These are phyloP conservation scores for Podaxis sp. DNA, from an alignment of 768 basidiomycete genomes.

Conservation along the genomic window DNA sequence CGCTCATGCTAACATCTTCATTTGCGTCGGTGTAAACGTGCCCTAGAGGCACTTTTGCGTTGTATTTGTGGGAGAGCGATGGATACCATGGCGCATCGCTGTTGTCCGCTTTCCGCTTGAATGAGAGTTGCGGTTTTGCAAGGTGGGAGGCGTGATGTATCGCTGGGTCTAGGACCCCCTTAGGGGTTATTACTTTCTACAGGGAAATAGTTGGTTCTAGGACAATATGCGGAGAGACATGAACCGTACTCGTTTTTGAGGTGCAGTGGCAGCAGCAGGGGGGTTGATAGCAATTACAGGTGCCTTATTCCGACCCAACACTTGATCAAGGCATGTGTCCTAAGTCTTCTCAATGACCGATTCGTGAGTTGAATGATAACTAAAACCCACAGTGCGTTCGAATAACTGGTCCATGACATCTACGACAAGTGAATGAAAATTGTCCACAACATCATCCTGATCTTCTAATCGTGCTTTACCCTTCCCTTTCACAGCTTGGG, in stretches of 20 bases:
- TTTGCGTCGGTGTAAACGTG: constrained; percentile 43
- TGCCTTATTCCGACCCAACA: constrained; percentile 68
- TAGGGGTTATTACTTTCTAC: constrained; percentile 32
- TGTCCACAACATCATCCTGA: constrained; percentile 84
- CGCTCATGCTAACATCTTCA: constrained; percentile 21
- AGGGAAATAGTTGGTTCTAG: background rate
- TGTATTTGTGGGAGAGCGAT: constrained; percentile 71
- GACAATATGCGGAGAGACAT: background rate
- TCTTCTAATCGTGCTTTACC: constrained; percentile 56
- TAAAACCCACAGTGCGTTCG: constrained; percentile 69
- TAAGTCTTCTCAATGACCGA: constrained; percentile 26
- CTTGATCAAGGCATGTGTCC: constrained; percentile 83
- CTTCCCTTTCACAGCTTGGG: constrained; percentile 39
- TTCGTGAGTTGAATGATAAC: background rate
- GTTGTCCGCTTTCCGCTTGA: constrained; percentile 59
- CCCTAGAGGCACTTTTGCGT: constrained; percentile 82
- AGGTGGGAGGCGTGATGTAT: constrained; percentile 76
- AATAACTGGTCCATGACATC: constrained; percentile 83
- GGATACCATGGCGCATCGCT: constrained; percentile 66
- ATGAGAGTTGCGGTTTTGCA: constrained; percentile 79
- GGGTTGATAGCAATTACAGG: constrained; percentile 63
- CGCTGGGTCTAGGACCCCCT: constrained; percentile 53
- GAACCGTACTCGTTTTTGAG: constrained; percentile 30
- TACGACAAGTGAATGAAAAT: constrained; percentile 75
- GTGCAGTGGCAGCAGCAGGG: constrained; percentile 16